Percentiles rank a stretch among this genome's conserved stretches.
These are phyloP conservation scores for Exophiala sideris DNA, from an alignment of 2,329 filamentous ascomycete species.

Conservation along the genomic window DNA sequence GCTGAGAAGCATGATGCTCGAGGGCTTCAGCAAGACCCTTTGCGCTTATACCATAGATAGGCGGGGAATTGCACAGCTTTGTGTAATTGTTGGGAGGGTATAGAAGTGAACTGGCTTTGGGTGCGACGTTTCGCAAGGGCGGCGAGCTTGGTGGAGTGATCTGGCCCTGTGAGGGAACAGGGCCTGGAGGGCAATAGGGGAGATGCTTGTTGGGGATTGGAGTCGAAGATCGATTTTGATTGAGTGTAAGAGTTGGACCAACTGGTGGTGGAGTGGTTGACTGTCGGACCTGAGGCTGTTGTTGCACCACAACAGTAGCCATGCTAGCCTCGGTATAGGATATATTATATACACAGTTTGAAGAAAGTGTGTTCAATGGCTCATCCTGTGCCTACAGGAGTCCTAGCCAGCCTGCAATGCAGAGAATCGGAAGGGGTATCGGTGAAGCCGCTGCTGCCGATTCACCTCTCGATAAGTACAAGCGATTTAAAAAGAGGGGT, in stretches of 20 bases:
- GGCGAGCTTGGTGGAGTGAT: slow-evolving; percentile 66
- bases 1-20: slow-evolving; percentile 71
- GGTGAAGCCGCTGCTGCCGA: too few species aligned
- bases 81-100: slow-evolving; percentile 67
- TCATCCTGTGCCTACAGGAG: slow-evolving; percentile 24
- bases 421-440: background rate
- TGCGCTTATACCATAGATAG: slow-evolving; percentile 70
- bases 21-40: slow-evolving; percentile 67
- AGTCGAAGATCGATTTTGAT: slow-evolving; percentile 55
- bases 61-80: slow-evolving; percentile 54
- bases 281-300: slow-evolving; percentile 41
- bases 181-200: slow-evolving; percentile 81
- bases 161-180: slow-evolving; percentile 44
- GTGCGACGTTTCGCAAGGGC: slow-evolving; percentile 53
- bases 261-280: slow-evolving; percentile 48
- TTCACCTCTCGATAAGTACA: too few species aligned
- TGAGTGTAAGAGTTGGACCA: slow-evolving; percentile 55
- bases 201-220: slow-evolving; percentile 85
- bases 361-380: slow-evolving; percentile 6
- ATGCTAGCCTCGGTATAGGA: slow-evolving; percentile 30
- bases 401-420: slow-evolving; percentile 21
- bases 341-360: background rate
- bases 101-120: slow-evolving; percentile 65
- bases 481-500: background rate
- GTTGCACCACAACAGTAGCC: slow-evolving; percentile 46